Evolutionary conservation across 176 grass and related monocot species (phyloP).

Genomic region (Puya raimondii): DNA sequence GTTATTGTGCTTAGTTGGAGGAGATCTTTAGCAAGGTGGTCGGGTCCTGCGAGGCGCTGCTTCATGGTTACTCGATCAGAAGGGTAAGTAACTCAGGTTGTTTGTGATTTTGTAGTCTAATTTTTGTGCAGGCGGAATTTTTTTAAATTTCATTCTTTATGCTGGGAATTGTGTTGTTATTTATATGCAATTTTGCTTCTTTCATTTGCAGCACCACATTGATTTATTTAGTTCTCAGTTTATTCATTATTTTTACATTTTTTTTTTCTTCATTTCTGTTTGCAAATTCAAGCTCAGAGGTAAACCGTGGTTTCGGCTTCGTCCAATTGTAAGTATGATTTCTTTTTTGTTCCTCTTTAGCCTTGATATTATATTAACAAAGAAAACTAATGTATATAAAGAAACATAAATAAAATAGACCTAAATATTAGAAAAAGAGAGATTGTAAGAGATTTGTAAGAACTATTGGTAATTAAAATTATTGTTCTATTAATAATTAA

Average conservation of each 20-base stretch:
- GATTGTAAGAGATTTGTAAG: no score
- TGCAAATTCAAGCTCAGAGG: constrained; percentile 51
- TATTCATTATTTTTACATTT: no score
- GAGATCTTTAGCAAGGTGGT: constrained; percentile 73
- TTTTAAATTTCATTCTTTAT: no score
- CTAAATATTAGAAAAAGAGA: no score
- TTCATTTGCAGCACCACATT: no score
- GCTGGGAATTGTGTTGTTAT: neutral
- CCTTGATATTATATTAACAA: neutral
- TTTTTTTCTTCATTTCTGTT: neutral
- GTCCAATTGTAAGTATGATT: constrained; percentile 72
- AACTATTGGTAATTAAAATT: no score
- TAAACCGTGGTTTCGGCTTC: constrained; percentile 67
- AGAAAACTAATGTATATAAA: no score
- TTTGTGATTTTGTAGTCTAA: neutral
- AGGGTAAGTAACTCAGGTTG: constrained; percentile 28
- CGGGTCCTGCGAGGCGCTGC: constrained; percentile 81
- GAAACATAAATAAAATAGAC: no score
- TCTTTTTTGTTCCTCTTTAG: neutral
- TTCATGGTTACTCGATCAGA: constrained; percentile 80
- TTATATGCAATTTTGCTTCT: no score
- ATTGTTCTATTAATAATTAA: no score
- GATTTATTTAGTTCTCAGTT: no score
- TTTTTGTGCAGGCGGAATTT: no score
- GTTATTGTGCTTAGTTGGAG: constrained; percentile 47